phyloP scores from a whole-genome alignment of 1,284 basidiomycete genomes.

The Exobasidium rhododendri region DNA sequence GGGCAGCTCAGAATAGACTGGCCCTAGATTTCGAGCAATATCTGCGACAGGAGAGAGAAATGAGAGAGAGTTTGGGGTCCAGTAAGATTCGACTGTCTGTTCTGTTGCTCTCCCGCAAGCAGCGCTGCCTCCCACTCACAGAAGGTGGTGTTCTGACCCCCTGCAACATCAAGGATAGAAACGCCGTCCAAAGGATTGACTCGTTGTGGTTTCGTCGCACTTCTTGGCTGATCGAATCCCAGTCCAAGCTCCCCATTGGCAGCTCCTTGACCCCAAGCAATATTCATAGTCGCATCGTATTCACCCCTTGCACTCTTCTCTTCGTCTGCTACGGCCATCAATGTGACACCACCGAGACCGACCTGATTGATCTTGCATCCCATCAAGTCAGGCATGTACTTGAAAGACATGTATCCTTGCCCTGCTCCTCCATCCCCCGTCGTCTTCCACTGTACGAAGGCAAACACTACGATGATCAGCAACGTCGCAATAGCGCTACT shows the following conservation, averaged over 20 bases:
- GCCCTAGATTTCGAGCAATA: conserved; percentile 64
- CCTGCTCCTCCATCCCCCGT: conserved; percentile 73
- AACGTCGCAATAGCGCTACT: not conserved
- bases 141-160: conserved; percentile 78
- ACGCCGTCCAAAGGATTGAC: conserved; percentile 71
- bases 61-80: no score
- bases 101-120: conserved; percentile 52
- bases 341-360: conserved; percentile 80
- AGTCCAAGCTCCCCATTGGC: conserved; percentile 75
- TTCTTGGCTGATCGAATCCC: conserved; percentile 75
- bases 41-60: no score
- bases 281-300: conserved; percentile 71
- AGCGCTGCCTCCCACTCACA: conserved; percentile 34
- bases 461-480: not conserved
- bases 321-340: conserved; percentile 72
- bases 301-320: conserved; percentile 50
- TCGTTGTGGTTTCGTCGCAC: conserved; percentile 76
- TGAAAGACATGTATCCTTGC: conserved; percentile 34
- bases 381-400: conserved; percentile 48
- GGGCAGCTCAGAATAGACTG: conserved; percentile 41
- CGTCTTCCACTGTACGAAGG: conserved; percentile 68
- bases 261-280: conserved; percentile 76
- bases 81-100: conserved; percentile 61
- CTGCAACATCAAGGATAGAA: conserved; percentile 74
- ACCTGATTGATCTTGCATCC: conserved; percentile 57